Percentiles rank a stretch among this genome's conserved stretches.
These are phyloP conservation scores for Aspergillus unguis DNA, from an alignment of 2,329 filamentous ascomycete genomes.

Conservation along the genomic window DNA sequence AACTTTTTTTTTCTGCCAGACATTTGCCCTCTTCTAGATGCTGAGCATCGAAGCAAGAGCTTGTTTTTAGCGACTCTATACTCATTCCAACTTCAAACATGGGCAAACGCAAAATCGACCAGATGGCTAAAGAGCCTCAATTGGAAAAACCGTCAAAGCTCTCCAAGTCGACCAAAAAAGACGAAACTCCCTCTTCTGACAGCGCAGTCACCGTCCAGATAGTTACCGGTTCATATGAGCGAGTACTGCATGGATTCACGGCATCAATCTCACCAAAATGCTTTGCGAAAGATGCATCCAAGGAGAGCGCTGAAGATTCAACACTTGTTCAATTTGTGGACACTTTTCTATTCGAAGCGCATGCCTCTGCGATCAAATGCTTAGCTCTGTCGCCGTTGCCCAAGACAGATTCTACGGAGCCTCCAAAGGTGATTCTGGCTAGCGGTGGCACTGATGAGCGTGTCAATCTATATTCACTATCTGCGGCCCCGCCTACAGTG, in stretches of 20 bases:
- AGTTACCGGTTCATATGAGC: conserved; percentile 89
- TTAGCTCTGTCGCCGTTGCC: conserved; percentile 79
- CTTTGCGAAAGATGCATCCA: conserved; percentile 24
- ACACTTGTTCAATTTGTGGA: conserved; percentile 69
- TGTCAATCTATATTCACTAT: conserved; percentile 91
- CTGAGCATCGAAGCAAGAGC: not conserved
- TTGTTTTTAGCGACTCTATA: not conserved
- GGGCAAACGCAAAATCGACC: conserved; percentile 47
- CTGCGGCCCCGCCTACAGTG: conserved; percentile 60
- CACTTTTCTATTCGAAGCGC: conserved; percentile 93
- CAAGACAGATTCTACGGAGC: conserved; percentile 52
- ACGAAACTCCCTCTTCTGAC: conserved; percentile 19
- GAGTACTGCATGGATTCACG: conserved; percentile 83
- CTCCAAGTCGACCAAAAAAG: conserved; percentile 29
- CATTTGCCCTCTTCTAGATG: conserved; percentile 19
- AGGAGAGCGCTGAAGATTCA: conserved; percentile 25
- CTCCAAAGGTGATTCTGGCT: conserved; percentile 77
- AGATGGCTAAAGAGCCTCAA: conserved; percentile 26
- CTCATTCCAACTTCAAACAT: conserved; percentile 23
- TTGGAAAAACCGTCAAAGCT: conserved; percentile 29
- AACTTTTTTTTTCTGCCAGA: conserved; percentile 19
- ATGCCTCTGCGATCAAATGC: conserved; percentile 84
- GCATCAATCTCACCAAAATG: conserved; percentile 58
- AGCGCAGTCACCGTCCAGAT: conserved; percentile 70
- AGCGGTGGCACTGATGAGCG: conserved; percentile 90